Conservation (phyloP, 345 rosid species). For the Hibiscus tridactylites region DNA sequence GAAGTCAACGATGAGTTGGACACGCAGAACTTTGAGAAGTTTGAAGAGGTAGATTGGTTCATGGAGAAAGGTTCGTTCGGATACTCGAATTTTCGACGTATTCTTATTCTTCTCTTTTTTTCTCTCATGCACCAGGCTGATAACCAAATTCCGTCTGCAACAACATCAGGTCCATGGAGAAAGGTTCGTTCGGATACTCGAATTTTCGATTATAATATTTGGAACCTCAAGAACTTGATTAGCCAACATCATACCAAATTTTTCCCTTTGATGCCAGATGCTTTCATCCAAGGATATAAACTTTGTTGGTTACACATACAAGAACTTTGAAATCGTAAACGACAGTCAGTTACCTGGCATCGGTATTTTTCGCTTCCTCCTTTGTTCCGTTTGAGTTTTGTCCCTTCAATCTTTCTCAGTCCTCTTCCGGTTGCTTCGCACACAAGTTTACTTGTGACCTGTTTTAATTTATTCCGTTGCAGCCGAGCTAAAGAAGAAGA, state of each 20-base stretch:
- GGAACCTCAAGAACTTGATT: too few relatives aligned
- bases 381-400: background rate
- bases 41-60: conserved; percentile 65
- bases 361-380: conserved; percentile 33
- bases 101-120: background rate
- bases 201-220: too few relatives aligned
- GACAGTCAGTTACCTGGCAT: conserved; percentile 82
- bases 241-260: too few relatives aligned
- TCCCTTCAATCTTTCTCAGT: background rate
- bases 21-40: conserved; percentile 92
- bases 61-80: too few relatives aligned
- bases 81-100: too few relatives aligned
- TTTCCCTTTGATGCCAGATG: conserved; percentile 48
- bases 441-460: background rate
- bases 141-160: conserved; percentile 36
- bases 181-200: conserved; percentile 30
- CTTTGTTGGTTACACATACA: conserved; percentile 95
- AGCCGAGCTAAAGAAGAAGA: conserved; percentile 90
- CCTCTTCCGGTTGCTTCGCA: background rate
- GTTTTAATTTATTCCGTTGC: conserved; percentile 7
- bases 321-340: conserved; percentile 88
- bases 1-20: conserved; percentile 95
- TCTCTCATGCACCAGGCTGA: conserved; percentile 45
- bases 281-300: conserved; percentile 91
- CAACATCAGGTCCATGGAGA: conserved; percentile 83